phyloP scores from a whole-genome alignment of 1,284 basidiomycete species.

The Melampsora occidentalis region DNA sequence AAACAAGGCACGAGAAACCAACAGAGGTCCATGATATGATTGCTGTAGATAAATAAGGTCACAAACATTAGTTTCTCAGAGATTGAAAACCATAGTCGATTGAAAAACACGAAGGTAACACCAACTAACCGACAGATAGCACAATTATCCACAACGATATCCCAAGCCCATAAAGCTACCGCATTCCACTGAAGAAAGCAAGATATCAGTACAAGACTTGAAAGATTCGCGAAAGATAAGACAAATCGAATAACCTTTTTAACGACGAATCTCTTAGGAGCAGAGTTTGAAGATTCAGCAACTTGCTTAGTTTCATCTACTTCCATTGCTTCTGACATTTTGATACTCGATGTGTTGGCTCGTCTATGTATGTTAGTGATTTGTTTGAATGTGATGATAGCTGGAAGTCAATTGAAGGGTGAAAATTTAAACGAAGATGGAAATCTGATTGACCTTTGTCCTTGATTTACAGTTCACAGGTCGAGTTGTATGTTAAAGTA shows the following conservation, averaged over 20 bases:
- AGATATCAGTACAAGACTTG: not conserved
- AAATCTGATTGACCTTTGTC: too few species aligned
- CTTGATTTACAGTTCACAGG: too few species aligned
- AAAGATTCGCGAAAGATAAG: not conserved
- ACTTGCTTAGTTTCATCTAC: constrained; percentile 3
- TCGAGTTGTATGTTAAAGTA: too few species aligned
- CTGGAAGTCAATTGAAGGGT: too few species aligned
- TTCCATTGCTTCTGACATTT: constrained; percentile 1
- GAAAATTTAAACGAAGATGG: too few species aligned
- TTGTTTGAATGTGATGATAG: too few species aligned
- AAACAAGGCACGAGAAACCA: constrained; percentile 51
- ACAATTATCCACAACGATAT: constrained; percentile 44
- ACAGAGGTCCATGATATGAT: constrained; percentile 99
- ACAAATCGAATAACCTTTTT: constrained; percentile 31
- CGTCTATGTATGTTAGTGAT: too few species aligned
- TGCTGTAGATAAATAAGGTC: constrained; percentile 74
- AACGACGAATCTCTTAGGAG: constrained; percentile 40
- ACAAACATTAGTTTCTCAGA: constrained; percentile 50
- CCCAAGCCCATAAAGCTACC: constrained; percentile 43
- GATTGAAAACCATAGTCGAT: not conserved
- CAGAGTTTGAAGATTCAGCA: constrained; percentile 8
- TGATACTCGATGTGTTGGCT: too few species aligned
- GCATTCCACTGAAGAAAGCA: constrained; percentile 38
- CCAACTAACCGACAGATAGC: constrained; percentile 38
- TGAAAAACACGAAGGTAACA: constrained; percentile 1